Conservation (phyloP, 116 monocot genomes). For the Phalaenopsis hybrid region DNA sequence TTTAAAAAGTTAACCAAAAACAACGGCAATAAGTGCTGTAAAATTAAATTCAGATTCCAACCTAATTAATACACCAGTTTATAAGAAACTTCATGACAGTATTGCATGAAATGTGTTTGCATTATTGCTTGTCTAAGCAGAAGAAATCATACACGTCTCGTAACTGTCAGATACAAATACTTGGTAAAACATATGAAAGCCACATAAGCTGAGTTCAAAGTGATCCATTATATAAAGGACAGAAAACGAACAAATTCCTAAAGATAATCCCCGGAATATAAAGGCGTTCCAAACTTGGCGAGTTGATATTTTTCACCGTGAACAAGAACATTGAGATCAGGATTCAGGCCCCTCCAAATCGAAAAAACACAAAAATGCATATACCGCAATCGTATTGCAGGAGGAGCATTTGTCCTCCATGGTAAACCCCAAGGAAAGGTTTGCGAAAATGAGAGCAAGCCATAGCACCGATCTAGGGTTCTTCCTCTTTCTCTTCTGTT, state of each 20-base stretch:
- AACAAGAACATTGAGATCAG: not conserved
- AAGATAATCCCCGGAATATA: too few relatives aligned
- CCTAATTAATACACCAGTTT: not conserved
- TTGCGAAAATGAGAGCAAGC: not conserved
- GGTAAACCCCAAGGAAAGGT: not conserved
- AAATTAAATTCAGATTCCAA: not conserved
- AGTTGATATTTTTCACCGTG: not conserved
- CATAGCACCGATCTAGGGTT: not conserved
- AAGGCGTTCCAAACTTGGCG: not conserved
- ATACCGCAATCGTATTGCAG: constrained; percentile 9
- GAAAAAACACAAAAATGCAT: not conserved
- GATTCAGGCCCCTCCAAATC: not conserved
- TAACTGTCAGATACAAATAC: not conserved
- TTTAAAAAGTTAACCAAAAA: too few relatives aligned
- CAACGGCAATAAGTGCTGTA: not conserved
- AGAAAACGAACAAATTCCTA: too few relatives aligned
- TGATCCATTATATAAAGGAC: too few relatives aligned
- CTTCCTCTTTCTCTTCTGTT: not conserved
- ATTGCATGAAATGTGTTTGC: not conserved
- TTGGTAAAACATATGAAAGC: not conserved
- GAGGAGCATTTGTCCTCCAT: constrained; percentile 4
- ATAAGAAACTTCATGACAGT: not conserved
- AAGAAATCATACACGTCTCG: not conserved
- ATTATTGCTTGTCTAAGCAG: not conserved
- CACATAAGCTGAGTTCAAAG: too few relatives aligned